Percentiles rank a stretch among this genome's conserved stretches.
Evolutionary conservation across 805 yeast species (phyloP).

Genomic region (Barnettozyma vustinii): DNA sequence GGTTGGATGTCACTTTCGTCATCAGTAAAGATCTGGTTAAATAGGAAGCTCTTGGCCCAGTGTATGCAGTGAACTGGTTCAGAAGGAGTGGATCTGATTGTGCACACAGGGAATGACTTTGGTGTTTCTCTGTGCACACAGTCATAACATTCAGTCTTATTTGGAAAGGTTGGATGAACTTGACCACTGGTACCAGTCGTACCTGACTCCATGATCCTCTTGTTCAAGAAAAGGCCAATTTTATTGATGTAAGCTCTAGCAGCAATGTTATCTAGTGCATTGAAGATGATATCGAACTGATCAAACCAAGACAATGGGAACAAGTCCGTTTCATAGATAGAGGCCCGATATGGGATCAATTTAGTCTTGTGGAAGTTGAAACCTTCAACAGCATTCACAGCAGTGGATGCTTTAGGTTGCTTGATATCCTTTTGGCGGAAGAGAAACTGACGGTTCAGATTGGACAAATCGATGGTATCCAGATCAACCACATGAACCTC

Average conservation of each 20-base stretch:
- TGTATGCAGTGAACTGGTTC: conserved; percentile 94
- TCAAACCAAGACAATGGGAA: conserved; percentile 76
- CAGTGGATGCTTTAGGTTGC: conserved; percentile 80
- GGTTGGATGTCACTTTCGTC: conserved; percentile 27
- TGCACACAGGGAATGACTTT: conserved; percentile 90
- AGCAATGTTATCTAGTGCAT: conserved; percentile 90
- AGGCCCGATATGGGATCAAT: conserved; percentile 76
- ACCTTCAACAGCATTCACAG: conserved; percentile 70
- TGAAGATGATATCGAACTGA: conserved; percentile 75
- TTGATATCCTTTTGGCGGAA: conserved; percentile 88
- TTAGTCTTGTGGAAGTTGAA: conserved; percentile 62
- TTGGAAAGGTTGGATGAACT: conserved; percentile 84
- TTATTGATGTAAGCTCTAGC: conserved; percentile 89
- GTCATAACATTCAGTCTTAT: conserved; percentile 85
- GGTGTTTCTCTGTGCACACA: conserved; percentile 86
- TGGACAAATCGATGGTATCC: conserved; percentile 90
- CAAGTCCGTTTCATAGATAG: conserved; percentile 68
- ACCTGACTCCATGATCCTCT: conserved; percentile 87
- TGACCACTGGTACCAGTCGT: conserved; percentile 95
- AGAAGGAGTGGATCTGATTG: conserved; percentile 94
- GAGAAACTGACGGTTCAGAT: conserved; percentile 87
- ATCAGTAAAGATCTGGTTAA: conserved; percentile 71
- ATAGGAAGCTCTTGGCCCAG: conserved; percentile 93
- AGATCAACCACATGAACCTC: conserved; percentile 90
- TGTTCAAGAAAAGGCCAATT: conserved; percentile 66